These are phyloP conservation scores for Aspergillus campestris DNA, from an alignment of 495 filamentous ascomycete species.

Conservation along the genomic window DNA sequence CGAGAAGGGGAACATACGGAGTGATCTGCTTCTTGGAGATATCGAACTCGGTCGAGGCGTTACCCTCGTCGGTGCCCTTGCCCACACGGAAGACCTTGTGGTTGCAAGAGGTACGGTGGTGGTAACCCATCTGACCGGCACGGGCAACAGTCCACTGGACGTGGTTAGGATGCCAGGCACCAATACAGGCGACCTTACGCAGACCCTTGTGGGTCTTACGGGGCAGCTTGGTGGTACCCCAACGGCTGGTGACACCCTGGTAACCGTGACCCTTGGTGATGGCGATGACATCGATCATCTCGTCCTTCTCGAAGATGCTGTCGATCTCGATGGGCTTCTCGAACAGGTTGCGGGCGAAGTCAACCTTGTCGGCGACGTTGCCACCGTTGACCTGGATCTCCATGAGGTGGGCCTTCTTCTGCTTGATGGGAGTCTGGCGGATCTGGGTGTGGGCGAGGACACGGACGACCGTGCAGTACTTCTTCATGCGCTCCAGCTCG, in stretches of 20 bases:
- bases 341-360: constrained; percentile 88
- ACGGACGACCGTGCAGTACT: constrained; percentile 99
- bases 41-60: constrained; percentile 92
- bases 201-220: constrained; percentile 99
- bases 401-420: constrained; percentile 99
- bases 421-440: constrained; percentile 98
- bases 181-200: constrained; percentile 99
- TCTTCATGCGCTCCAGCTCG: constrained; percentile 99
- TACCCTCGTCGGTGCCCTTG: constrained; percentile 77
- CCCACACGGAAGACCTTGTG: constrained; percentile 99
- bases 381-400: constrained; percentile 99
- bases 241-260: constrained; percentile 92
- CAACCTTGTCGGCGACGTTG: constrained; percentile 88
- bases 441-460: constrained; percentile 99
- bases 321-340: constrained; percentile 95
- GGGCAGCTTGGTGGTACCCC: constrained; percentile 99
- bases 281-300: constrained; percentile 99
- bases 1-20: constrained; percentile 74
- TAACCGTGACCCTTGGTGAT: constrained; percentile 99
- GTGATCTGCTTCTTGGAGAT: constrained; percentile 99
- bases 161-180: constrained; percentile 99
- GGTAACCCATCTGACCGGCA: constrained; percentile 99
- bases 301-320: constrained; percentile 97
- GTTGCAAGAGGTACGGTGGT: constrained; percentile 99
- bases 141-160: constrained; percentile 99